These are phyloP conservation scores for Gossypium gossypioides DNA, from an alignment of 441 rosid genomes.

Conservation along the genomic window DNA sequence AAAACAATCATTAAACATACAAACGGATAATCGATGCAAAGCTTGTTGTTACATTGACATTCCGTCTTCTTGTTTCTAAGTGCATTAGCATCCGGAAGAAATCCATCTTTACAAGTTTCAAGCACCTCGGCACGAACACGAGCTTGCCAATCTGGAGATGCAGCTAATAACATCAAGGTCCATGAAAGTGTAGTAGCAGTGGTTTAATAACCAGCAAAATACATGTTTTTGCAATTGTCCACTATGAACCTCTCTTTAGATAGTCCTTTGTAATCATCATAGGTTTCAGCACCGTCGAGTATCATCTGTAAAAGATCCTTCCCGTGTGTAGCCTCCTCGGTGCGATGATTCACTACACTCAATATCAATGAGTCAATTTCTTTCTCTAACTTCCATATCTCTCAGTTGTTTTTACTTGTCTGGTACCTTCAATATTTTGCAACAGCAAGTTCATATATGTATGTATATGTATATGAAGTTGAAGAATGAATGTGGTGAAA, in stretches of 20 bases:
- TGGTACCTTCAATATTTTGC: conserved; percentile 11
- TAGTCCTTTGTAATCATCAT: conserved; percentile 7
- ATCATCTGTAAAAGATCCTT: conserved; percentile 35
- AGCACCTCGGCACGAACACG: conserved; percentile 25
- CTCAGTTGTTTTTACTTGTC: conserved; percentile 17
- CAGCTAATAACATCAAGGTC: conserved; percentile 36
- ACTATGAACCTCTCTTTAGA: conserved; percentile 30
- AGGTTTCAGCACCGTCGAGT: conserved; percentile 24
- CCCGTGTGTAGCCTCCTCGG: conserved; percentile 10
- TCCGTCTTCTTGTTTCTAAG: conserved; percentile 33
- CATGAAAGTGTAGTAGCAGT: conserved; percentile 36
- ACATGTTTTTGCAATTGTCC: conserved; percentile 43
- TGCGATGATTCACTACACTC: conserved; percentile 25
- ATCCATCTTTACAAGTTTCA: conserved; percentile 8
- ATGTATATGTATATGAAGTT: not conserved
- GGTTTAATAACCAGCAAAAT: conserved; percentile 47
- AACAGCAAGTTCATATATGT: not conserved
- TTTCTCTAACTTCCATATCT: conserved; percentile 32
- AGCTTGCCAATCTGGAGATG: conserved; percentile 39
- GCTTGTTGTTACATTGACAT: conserved; percentile 5
- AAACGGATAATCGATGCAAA: not conserved
- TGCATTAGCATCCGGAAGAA: conserved; percentile 22
- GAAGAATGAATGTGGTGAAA: not conserved
- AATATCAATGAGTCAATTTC: conserved; percentile 27
- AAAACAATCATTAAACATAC: not conserved